These are phyloP conservation scores for Diaporthe humulicola DNA, from an alignment of 2,329 filamentous ascomycete species.

Conservation along the genomic window DNA sequence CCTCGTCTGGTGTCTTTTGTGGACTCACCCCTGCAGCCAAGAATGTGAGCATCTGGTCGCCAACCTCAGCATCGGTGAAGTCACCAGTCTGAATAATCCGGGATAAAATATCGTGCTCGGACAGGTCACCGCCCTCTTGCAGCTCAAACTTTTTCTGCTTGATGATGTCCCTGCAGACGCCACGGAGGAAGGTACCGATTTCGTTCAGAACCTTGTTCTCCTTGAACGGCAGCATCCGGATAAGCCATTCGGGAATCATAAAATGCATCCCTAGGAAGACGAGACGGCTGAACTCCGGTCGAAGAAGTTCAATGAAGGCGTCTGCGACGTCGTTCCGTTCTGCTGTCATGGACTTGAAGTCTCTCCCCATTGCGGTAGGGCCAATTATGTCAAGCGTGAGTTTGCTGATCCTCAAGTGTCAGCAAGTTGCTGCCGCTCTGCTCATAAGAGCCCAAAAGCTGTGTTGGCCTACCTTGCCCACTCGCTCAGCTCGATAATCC, in stretches of 20 bases:
- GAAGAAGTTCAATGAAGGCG: conserved; percentile 32
- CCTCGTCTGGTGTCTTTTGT: not conserved
- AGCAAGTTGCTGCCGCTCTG: not conserved
- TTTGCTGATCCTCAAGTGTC: not conserved
- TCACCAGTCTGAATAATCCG: conserved; percentile 36
- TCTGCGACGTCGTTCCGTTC: conserved; percentile 28
- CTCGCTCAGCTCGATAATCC: conserved; percentile 33
- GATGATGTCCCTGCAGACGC: conserved; percentile 32
- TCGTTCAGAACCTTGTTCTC: conserved; percentile 32
- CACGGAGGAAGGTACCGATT: conserved; percentile 32
- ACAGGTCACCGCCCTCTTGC: conserved; percentile 23
- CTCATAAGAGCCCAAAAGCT: not conserved
- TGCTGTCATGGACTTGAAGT: conserved; percentile 31
- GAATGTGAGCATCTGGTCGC: conserved; percentile 36
- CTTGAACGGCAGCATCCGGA: conserved; percentile 28
- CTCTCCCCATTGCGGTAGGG: conserved; percentile 32
- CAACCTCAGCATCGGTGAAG: conserved; percentile 32
- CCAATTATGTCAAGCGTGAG: conserved; percentile 36
- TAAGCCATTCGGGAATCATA: conserved; percentile 34
- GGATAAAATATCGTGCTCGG: conserved; percentile 34
- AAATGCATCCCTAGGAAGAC: conserved; percentile 35
- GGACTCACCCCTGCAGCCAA: conserved; percentile 33
- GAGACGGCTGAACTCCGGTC: conserved; percentile 31
- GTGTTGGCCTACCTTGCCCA: conserved; percentile 30
- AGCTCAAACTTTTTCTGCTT: conserved; percentile 32